Evolutionary conservation across 1,284 basidiomycete species (phyloP).

Genomic region (Wallemia hederae): DNA sequence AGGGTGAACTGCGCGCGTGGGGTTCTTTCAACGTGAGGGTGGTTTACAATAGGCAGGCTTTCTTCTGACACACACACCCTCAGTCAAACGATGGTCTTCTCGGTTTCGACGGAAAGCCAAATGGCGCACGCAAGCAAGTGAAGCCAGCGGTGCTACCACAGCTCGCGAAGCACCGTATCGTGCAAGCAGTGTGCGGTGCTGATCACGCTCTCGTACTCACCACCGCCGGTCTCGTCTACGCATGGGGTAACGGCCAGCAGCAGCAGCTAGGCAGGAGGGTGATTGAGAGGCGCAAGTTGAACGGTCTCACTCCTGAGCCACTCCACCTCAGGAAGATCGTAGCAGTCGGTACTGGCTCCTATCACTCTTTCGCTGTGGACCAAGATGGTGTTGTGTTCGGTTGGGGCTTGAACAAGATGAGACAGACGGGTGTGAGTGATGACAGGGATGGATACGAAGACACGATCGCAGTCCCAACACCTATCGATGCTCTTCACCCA

Average conservation of each 20-base stretch:
- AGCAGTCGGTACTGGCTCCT: conserved; percentile 44
- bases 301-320: conserved; percentile 52
- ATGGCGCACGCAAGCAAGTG: conserved; percentile 18
- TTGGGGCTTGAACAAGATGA: conserved; percentile 64
- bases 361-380: conserved; percentile 70
- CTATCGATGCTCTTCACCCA: conserved; percentile 35
- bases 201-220: conserved; percentile 71
- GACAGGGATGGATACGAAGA: conserved; percentile 20
- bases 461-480: conserved; percentile 36
- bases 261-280: conserved; percentile 61
- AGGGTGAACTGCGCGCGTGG: conserved; percentile 62
- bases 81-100: conserved; percentile 46
- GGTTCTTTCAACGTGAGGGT: conserved; percentile 59
- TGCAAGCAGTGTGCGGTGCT: conserved; percentile 44
- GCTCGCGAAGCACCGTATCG: conserved; percentile 26
- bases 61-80: background rate
- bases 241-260: conserved; percentile 53
- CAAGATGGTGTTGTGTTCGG: conserved; percentile 51
- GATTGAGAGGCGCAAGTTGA: conserved; percentile 49
- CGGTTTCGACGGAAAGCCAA: conserved; percentile 39
- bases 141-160: conserved; percentile 18
- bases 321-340: conserved; percentile 47
- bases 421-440: conserved; percentile 31
- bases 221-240: conserved; percentile 47
- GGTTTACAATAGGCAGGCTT: background rate